Percentiles rank a stretch among this genome's conserved stretches.
Evolutionary conservation across 768 basidiomycete genomes (phyloP).

Genomic region (Coprinopsis marcescibilis): DNA sequence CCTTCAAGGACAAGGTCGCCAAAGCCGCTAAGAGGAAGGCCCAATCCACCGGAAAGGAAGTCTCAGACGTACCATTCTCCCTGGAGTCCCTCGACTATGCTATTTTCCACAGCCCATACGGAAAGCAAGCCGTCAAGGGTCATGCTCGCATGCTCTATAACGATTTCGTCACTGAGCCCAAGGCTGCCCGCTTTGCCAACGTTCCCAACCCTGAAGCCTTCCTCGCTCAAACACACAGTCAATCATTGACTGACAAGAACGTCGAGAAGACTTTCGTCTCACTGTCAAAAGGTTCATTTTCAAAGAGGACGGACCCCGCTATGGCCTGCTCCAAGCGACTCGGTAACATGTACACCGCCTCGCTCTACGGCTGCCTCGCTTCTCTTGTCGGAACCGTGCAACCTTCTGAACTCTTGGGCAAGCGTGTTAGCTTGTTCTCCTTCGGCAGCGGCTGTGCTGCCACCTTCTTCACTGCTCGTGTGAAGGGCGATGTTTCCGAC

Average conservation of each 20-base stretch:
- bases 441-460: slow-evolving; percentile 96
- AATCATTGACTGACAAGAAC: slow-evolving; percentile 86
- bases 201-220: slow-evolving; percentile 66
- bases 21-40: slow-evolving; percentile 49
- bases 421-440: slow-evolving; percentile 91
- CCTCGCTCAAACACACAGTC: slow-evolving; percentile 59
- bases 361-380: slow-evolving; percentile 90
- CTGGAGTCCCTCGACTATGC: slow-evolving; percentile 85
- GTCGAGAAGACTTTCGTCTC: slow-evolving; percentile 92
- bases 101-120: slow-evolving; percentile 97
- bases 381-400: slow-evolving; percentile 74
- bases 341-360: slow-evolving; percentile 99
- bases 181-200: slow-evolving; percentile 60
- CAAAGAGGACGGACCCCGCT: slow-evolving; percentile 66
- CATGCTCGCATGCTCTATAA: slow-evolving; percentile 89
- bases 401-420: slow-evolving; percentile 65
- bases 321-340: slow-evolving; percentile 88
- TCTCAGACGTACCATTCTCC: slow-evolving; percentile 50
- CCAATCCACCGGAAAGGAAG: slow-evolving; percentile 34
- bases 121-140: slow-evolving; percentile 98
- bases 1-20: slow-evolving; percentile 77
- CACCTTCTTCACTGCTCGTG: slow-evolving; percentile 82
- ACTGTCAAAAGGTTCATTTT: slow-evolving; percentile 72
- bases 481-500: slow-evolving; percentile 83
- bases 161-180: slow-evolving; percentile 83